A percentile compares a stretch with the other conserved stretches of the same genome.
Evolutionary conservation across 495 filamentous ascomycete genomes (phyloP).

Genomic region (Trypethelium eluteriae): DNA sequence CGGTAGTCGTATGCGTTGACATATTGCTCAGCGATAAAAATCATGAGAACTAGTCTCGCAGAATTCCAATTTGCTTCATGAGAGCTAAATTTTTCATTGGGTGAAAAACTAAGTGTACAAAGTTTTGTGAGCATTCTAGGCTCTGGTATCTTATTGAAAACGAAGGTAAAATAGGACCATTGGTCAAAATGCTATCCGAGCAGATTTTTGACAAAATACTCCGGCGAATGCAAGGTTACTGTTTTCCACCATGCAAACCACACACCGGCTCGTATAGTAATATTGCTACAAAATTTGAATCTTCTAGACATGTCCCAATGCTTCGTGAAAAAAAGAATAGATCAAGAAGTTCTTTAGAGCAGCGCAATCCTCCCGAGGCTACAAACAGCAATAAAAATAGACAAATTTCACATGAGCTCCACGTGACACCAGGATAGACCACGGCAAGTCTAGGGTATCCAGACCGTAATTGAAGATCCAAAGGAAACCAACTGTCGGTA

Average conservation of each 20-base stretch:
- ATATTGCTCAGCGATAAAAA: neutral
- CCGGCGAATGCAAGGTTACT: slow-evolving; percentile 7
- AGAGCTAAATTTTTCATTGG: neutral
- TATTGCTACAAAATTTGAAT: slow-evolving; percentile 3
- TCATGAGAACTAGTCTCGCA: neutral
- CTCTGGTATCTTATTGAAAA: slow-evolving; percentile 3
- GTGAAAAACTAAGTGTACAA: neutral
- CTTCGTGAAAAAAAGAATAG: neutral
- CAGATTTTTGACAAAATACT: neutral
- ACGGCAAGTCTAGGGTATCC: neutral
- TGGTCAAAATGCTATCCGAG: neutral
- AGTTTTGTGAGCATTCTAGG: neutral
- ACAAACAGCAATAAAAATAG: neutral
- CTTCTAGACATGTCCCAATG: slow-evolving; percentile 1
- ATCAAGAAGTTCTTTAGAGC: neutral
- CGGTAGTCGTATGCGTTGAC: neutral
- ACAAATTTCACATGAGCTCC: neutral
- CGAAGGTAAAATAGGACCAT: neutral
- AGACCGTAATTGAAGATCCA: neutral
- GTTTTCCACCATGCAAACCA: slow-evolving; percentile 2
- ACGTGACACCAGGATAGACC: neutral
- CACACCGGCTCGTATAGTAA: neutral
- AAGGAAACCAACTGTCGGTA: neutral
- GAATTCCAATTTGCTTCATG: neutral
- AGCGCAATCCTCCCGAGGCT: neutral